Conservation (phyloP, 176 grass and related monocot genomes). For the Lolium multiflorum region DNA sequence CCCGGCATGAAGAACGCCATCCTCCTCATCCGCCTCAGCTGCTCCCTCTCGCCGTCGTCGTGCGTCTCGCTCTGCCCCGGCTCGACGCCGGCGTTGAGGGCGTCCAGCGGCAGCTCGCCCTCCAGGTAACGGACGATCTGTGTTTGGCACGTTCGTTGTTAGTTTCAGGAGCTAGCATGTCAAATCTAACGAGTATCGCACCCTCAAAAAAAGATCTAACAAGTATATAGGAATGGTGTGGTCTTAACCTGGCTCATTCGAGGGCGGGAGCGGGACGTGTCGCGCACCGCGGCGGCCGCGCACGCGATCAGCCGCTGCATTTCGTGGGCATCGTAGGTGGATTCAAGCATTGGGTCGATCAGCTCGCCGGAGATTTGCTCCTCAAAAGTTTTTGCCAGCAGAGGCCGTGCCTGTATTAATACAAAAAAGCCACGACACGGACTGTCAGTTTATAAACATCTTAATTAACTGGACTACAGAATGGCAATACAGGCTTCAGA, state of each 20-base stretch:
- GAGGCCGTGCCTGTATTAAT: constrained; percentile 58
- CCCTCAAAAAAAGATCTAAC: too few relatives aligned
- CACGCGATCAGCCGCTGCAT: constrained; percentile 75
- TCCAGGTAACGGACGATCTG: constrained; percentile 83
- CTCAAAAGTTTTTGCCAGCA: constrained; percentile 51
- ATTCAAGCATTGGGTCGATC: constrained; percentile 52
- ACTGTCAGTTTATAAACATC: neutral
- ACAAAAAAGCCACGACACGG: neutral
- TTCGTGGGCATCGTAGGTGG: constrained; percentile 51
- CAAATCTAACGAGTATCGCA: neutral
- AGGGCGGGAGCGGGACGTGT: constrained; percentile 62
- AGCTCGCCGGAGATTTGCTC: constrained; percentile 48
- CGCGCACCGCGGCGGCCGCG: constrained; percentile 69
- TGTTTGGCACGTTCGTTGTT: neutral
- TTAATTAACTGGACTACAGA: neutral
- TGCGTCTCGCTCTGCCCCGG: constrained; percentile 63
- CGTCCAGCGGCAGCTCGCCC: constrained; percentile 77
- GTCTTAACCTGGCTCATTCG: constrained; percentile 70
- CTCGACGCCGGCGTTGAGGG: constrained; percentile 64
- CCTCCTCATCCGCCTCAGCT: constrained; percentile 49
- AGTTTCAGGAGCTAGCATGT: neutral
- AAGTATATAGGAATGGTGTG: neutral
- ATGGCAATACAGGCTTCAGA: neutral
- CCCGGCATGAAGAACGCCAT: constrained; percentile 59
- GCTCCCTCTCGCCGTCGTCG: constrained; percentile 25